A percentile compares a stretch with the other conserved stretches of the same genome.
Conservation (phyloP, 2,329 filamentous ascomycete species). For the Raffaelea arxii region DNA sequence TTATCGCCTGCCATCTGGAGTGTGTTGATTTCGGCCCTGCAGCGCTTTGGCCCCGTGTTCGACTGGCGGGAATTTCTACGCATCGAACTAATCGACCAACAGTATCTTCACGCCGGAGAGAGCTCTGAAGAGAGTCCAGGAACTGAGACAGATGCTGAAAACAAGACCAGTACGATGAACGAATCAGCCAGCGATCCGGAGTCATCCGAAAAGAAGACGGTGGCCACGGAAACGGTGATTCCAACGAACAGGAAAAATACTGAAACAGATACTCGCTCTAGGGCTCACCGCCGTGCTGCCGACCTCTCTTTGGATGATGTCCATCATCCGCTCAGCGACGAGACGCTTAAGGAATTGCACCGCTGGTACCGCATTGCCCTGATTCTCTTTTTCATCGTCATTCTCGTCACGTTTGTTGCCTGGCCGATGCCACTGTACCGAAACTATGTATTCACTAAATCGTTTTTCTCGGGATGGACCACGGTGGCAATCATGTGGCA, state of each 20-base stretch:
- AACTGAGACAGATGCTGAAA: background rate
- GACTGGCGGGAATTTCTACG: conserved; percentile 30
- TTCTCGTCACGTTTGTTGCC: conserved; percentile 33
- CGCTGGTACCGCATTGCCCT: conserved; percentile 8
- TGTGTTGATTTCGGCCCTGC: conserved; percentile 30
- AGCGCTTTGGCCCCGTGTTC: conserved; percentile 22
- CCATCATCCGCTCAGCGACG: conserved; percentile 15
- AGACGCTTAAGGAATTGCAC: conserved; percentile 5
- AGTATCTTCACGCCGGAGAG: conserved; percentile 12
- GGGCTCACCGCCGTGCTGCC: background rate
- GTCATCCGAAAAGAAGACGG: conserved; percentile 1
- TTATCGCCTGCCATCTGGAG: conserved; percentile 36
- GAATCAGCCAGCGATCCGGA: background rate
- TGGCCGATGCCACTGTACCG: conserved; percentile 42
- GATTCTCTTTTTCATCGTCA: conserved; percentile 8
- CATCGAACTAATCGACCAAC: conserved; percentile 34
- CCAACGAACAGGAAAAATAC: conserved; percentile 1
- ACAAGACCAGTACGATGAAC: no score
- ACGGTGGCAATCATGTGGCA: conserved; percentile 36
- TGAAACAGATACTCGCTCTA: background rate
- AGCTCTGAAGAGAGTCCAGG: no score
- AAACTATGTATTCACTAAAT: conserved; percentile 35
- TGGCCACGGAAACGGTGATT: background rate
- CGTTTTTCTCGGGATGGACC: conserved; percentile 35
- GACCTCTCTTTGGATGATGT: conserved; percentile 26